These are phyloP conservation scores for Aspergillus sp. DNA, from an alignment of 2,329 filamentous ascomycete species.

Conservation along the genomic window DNA sequence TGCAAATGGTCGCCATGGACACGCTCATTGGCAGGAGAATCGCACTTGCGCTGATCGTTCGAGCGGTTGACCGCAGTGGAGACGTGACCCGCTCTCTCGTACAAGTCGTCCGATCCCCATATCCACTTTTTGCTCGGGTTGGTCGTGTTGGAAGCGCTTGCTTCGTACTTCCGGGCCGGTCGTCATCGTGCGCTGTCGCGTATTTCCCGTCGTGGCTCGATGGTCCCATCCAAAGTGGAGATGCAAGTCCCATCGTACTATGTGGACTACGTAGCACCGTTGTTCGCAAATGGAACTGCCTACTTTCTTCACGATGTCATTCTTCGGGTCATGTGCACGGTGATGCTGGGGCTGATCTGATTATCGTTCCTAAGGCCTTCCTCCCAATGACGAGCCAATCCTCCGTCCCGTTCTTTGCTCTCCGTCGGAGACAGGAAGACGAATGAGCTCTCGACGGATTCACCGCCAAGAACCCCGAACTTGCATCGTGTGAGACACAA, in stretches of 20 bases:
- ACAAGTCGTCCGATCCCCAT: conserved; percentile 13
- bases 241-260: not conserved
- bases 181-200: not conserved
- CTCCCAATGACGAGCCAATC: not conserved
- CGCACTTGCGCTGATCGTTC: conserved; percentile 15
- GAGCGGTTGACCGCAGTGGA: conserved; percentile 16
- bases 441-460: conserved; percentile 3
- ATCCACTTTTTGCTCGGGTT: conserved; percentile 9
- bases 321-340: not conserved
- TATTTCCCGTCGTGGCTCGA: not conserved
- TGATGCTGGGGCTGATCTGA: not conserved
- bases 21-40: conserved; percentile 14
- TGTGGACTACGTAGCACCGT: not conserved
- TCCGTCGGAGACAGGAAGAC: conserved; percentile 5
- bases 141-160: not conserved
- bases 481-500: conserved; percentile 7
- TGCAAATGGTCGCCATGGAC: conserved; percentile 6
- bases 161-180: not conserved
- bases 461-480: conserved; percentile 5
- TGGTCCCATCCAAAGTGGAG: not conserved
- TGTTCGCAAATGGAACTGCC: not conserved
- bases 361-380: not conserved
- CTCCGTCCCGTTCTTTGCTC: not conserved
- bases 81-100: conserved; percentile 3
- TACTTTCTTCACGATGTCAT: not conserved